Percentiles rank a stretch among this genome's conserved stretches.
Conservation (phyloP, 495 filamentous ascomycete genomes). For the Penicillium verhagenii region DNA sequence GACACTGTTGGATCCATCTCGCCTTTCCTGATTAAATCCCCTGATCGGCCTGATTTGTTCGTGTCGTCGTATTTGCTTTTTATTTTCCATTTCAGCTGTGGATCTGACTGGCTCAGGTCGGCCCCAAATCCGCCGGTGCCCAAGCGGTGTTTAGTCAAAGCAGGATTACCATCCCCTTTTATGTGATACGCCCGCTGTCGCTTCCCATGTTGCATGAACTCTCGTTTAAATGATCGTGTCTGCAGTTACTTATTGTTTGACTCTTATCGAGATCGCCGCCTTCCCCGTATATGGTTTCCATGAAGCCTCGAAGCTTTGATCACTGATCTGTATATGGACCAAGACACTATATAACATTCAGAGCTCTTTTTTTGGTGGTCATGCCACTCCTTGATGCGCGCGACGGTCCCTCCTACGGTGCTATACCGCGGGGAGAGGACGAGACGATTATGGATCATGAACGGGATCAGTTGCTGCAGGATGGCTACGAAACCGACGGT, state of each 20-base stretch:
- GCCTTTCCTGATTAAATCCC: background rate
- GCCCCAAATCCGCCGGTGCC: slow-evolving; percentile 10
- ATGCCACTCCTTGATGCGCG: slow-evolving; percentile 41
- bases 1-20: background rate
- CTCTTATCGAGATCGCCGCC: slow-evolving; percentile 7
- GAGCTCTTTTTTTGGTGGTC: slow-evolving; percentile 12
- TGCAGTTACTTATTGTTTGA: slow-evolving; percentile 1
- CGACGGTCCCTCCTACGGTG: slow-evolving; percentile 42
- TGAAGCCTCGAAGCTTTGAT: background rate
- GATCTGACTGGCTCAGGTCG: slow-evolving; percentile 74
- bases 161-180: slow-evolving; percentile 18
- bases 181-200: slow-evolving; percentile 19
- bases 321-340: background rate
- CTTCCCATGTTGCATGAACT: slow-evolving; percentile 22
- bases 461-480: slow-evolving; percentile 33
- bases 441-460: slow-evolving; percentile 26
- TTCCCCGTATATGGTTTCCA: background rate
- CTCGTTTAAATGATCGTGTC: slow-evolving; percentile 13
- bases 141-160: slow-evolving; percentile 18
- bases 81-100: slow-evolving; percentile 14
- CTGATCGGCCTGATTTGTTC: slow-evolving; percentile 18
- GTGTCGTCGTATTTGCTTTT: slow-evolving; percentile 17
- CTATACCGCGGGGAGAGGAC: slow-evolving; percentile 17
- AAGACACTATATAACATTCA: background rate
- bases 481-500: slow-evolving; percentile 29